Percentiles rank a stretch among this genome's conserved stretches.
Evolutionary conservation across 164 flowering plant genomes (phyloP).

Genomic region (grape (Vitis vinifera)): DNA sequence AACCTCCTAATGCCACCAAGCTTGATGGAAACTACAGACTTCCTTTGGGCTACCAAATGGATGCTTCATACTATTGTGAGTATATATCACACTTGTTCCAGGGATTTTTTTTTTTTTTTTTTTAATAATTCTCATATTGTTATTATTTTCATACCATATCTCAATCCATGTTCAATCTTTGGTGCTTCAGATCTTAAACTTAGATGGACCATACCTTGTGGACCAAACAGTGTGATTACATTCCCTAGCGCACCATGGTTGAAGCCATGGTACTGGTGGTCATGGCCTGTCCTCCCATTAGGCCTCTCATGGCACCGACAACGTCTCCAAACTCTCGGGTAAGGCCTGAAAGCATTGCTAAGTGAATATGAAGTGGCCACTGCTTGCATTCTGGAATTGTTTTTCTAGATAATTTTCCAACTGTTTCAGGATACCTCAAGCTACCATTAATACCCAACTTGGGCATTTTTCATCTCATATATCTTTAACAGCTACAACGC

Average conservation of each 20-base stretch:
- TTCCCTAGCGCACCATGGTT: conserved; percentile 92
- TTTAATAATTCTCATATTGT: too few relatives aligned
- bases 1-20: conserved; percentile 63
- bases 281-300: conserved; percentile 94
- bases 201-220: conserved; percentile 86
- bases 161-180: not conserved
- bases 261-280: conserved; percentile 99
- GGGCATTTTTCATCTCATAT: too few relatives aligned
- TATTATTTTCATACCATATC: not conserved
- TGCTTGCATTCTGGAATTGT: too few relatives aligned
- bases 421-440: not conserved
- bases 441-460: not conserved
- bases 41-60: conserved; percentile 99
- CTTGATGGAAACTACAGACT: conserved; percentile 81
- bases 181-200: conserved; percentile 66
- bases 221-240: conserved; percentile 95
- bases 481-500: conserved; percentile 54
- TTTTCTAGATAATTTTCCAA: not conserved
- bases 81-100: not conserved
- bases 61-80: conserved; percentile 91
- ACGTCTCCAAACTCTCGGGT: conserved; percentile 84
- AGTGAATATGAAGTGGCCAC: too few relatives aligned
- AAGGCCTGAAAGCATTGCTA: conserved; percentile 10
- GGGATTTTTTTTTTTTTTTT: not conserved
- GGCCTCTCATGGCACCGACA: conserved; percentile 87